These are phyloP conservation scores for Botrytis galanthina DNA, from an alignment of 2,329 filamentous ascomycete genomes.

Conservation along the genomic window DNA sequence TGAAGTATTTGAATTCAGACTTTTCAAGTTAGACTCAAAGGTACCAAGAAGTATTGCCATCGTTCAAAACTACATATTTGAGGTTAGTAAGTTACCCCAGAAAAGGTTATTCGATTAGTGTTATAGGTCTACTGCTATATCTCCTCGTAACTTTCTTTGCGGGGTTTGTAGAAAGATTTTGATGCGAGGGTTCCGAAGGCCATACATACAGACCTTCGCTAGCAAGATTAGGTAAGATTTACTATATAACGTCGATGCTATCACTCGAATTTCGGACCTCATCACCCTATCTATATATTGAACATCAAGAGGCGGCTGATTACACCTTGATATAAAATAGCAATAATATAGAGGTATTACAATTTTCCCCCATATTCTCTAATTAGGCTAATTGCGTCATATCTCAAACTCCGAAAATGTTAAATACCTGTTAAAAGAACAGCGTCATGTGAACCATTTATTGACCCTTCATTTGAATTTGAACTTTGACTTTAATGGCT, in stretches of 20 bases:
- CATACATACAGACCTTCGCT: background rate
- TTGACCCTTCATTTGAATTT: background rate
- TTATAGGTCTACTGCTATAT: background rate
- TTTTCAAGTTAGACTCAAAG: background rate
- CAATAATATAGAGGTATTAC: background rate
- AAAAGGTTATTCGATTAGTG: background rate
- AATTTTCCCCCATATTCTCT: background rate
- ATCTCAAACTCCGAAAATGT: background rate
- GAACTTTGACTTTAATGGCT: background rate
- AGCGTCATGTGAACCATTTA: background rate
- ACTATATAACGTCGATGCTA: background rate
- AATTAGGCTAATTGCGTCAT: background rate
- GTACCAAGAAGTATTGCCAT: background rate
- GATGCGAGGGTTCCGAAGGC: background rate
- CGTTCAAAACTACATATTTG: background rate
- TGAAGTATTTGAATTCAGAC: background rate
- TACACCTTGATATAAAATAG: background rate
- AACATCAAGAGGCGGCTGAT: background rate
- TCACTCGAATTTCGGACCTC: background rate
- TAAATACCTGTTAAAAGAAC: background rate
- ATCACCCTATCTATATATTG: background rate
- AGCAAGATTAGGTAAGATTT: background rate
- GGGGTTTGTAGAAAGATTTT: background rate
- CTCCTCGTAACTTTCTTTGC: background rate
- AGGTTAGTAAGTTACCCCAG: constrained; percentile 3